These are phyloP conservation scores for Neopestalotiopsis sp. DNA, from an alignment of 2,329 filamentous ascomycete species.

Conservation along the genomic window DNA sequence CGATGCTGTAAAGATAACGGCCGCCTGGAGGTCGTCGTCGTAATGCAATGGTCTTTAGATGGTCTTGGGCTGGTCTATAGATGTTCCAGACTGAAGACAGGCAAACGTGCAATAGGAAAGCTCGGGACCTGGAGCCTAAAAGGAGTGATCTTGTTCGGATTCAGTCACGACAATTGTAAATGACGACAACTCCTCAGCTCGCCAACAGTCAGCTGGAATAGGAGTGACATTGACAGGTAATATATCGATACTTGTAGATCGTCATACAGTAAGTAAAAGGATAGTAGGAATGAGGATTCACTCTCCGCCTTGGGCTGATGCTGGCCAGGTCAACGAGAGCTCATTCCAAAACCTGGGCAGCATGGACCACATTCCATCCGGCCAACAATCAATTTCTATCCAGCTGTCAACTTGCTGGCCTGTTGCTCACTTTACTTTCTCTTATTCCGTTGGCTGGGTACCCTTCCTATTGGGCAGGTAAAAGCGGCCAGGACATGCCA, in stretches of 20 bases:
- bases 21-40: not conserved
- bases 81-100: not conserved
- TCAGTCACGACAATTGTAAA: not conserved
- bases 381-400: no score
- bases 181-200: not conserved
- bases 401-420: no score
- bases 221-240: not conserved
- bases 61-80: not conserved
- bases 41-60: not conserved
- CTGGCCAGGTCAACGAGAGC: constrained; percentile 2
- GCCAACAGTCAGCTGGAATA: not conserved
- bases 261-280: not conserved
- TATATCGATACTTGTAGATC: constrained; percentile 5
- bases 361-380: not conserved
- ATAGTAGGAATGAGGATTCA: not conserved
- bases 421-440: no score
- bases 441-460: not conserved
- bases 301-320: constrained; percentile 2
- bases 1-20: not conserved
- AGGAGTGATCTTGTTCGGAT: not conserved
- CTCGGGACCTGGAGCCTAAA: not conserved
- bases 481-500: constrained; percentile 17
- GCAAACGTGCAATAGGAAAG: not conserved
- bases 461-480: constrained; percentile 4
- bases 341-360: not conserved